Evolutionary conservation across 2,329 filamentous ascomycete species (phyloP).

Genomic region (Magnaporthales sp.): DNA sequence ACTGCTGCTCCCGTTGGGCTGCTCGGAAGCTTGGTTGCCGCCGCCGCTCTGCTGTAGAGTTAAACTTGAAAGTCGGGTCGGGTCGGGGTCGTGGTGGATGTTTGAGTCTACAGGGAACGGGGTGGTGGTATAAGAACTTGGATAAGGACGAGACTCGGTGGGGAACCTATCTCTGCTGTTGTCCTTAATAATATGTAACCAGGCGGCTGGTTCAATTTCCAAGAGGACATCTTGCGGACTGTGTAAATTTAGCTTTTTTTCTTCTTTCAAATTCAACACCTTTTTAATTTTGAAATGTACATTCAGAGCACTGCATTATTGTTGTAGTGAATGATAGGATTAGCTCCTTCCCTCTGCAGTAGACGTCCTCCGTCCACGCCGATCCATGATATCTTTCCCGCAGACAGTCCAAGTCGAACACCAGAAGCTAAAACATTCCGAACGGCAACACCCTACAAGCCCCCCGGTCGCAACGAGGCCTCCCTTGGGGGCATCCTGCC

Average conservation of each 20-base stretch:
- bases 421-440: too few species aligned
- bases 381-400: too few species aligned
- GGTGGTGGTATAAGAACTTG: not conserved
- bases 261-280: not conserved
- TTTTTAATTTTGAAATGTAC: too few species aligned
- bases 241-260: not conserved
- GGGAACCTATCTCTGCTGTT: not conserved
- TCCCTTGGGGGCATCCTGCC: too few species aligned
- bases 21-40: constrained; percentile 13
- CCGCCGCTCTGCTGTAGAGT: constrained; percentile 12
- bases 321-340: not conserved
- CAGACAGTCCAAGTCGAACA: too few species aligned
- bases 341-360: too few species aligned
- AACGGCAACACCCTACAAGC: too few species aligned
- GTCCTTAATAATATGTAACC: not conserved
- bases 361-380: too few species aligned
- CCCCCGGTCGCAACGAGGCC: too few species aligned
- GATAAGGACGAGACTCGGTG: not conserved
- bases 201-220: not conserved
- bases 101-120: not conserved
- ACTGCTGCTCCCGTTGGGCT: constrained; percentile 10
- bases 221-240: not conserved
- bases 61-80: not conserved
- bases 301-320: too few species aligned
- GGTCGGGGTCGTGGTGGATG: not conserved